A percentile compares a stretch with the other conserved stretches of the same genome.
phyloP scores from a whole-genome alignment of 768 basidiomycete species.

The Boletus vinaceobasis region DNA sequence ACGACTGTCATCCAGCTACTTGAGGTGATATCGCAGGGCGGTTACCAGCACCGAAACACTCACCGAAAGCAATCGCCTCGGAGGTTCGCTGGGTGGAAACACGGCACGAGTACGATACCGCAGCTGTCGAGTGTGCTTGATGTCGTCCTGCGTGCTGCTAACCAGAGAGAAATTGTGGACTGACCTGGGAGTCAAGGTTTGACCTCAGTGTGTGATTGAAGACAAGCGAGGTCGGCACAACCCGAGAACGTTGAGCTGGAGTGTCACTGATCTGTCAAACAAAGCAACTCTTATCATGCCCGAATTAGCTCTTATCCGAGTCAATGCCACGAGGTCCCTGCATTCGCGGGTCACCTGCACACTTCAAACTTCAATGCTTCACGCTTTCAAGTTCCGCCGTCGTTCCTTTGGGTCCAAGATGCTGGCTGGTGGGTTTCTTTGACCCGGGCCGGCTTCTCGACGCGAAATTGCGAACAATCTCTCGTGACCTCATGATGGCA shows the following conservation, averaged over 20 bases:
- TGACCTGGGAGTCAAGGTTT: not conserved
- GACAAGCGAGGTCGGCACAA: not conserved
- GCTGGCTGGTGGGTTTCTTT: too few species aligned
- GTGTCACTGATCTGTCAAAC: not conserved
- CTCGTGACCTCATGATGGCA: too few species aligned
- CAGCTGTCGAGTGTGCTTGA: constrained; percentile 22
- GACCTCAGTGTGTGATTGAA: not conserved
- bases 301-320: not conserved
- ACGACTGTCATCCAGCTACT: constrained; percentile 24
- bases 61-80: not conserved
- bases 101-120: constrained; percentile 7
- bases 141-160: constrained; percentile 21
- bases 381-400: not conserved
- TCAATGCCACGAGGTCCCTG: not conserved
- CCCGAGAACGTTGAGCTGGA: not conserved
- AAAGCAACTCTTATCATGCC: too few species aligned
- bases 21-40: constrained; percentile 7
- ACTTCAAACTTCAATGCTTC: not conserved
- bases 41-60: constrained; percentile 13
- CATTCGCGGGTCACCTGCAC: too few species aligned
- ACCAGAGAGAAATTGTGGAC: not conserved
- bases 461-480: not conserved
- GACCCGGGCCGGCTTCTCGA: too few species aligned
- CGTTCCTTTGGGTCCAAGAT: too few species aligned
- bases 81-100: constrained; percentile 14